Conservation (phyloP, 345 rosid species). For the Rhodomyrtus tomentosa region DNA sequence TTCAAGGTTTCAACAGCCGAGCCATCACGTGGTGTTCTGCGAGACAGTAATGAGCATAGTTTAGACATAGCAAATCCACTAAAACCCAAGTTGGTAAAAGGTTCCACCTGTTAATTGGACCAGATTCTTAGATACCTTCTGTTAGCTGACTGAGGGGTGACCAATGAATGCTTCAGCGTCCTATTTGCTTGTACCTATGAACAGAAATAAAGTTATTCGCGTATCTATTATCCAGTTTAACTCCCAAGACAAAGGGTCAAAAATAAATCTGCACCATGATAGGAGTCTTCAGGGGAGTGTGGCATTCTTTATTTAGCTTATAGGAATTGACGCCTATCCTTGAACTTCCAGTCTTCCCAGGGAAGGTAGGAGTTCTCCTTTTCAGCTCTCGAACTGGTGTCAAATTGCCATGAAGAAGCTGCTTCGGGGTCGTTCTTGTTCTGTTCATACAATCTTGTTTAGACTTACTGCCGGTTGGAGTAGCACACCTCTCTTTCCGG, state of each 20-base stretch:
- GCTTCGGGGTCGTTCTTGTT: conserved; percentile 11
- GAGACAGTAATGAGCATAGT: background rate
- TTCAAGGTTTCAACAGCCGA: conserved; percentile 34
- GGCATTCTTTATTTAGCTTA: conserved; percentile 32
- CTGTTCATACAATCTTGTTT: background rate
- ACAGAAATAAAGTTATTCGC: background rate
- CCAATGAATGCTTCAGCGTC: conserved; percentile 21
- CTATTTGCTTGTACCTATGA: conserved; percentile 30
- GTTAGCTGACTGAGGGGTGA: conserved; percentile 55
- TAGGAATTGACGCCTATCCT: conserved; percentile 7
- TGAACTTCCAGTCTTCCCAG: background rate
- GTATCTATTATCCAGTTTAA: background rate
- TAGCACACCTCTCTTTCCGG: conserved; percentile 9
- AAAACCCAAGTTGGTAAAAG: background rate
- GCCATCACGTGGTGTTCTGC: conserved; percentile 39
- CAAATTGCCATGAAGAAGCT: conserved; percentile 15
- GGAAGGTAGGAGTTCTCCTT: background rate
- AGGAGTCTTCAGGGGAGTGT: conserved; percentile 61
- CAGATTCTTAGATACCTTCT: conserved; percentile 14
- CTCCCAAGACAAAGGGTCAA: background rate
- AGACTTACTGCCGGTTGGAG: background rate
- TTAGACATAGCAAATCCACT: background rate
- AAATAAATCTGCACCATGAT: conserved; percentile 18
- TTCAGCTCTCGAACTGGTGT: conserved; percentile 1
- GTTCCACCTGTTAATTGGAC: background rate